Evolutionary conservation across 306 rosid genomes (phyloP), one percentile per base, ranked within the genome.

Genomic region (Quercus engelmannii): DNA sequence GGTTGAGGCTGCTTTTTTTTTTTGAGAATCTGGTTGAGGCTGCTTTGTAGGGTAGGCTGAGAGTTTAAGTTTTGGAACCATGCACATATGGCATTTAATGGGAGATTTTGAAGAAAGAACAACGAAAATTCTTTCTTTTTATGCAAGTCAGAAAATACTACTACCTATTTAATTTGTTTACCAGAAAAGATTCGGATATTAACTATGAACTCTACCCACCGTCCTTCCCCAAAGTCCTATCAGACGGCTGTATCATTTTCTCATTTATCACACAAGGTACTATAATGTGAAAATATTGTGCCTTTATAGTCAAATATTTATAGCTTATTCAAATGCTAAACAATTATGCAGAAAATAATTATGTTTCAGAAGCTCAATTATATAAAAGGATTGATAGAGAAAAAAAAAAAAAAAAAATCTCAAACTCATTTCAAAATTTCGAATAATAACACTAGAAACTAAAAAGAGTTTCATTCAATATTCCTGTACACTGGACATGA

Each of bases 181-280:
- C 86, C 85, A 75, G 79, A 84, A 81, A 78, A 59, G 74, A 88
- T 79, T 38, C 55, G 79, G 38, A 70, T 14, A 28, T 78, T 83
- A 5, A 82, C 58, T 82, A 35, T 76, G 81, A 5, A 79, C 58
- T 82, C 83, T 69, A 77, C 79, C 75, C 13, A 65, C 41, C 78
- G 20, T 41, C 56, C 21, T 62, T 14, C 19, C 55, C 69, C 46
- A 3, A 3, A 54, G 74, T 72, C 73, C 33, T 68, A 52, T 30
- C 43, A 74, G 80, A 74, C 81, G 80, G 82, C 85, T 61, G 80
- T 57, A 21, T n/a, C 23, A 9, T 2, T 2, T 23, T 57, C 46
- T 41, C 46, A 23, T 57, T 12, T 49, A 41, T 41, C 12, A 41
- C 62, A 57, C 26, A 57, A 57, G 4, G 28, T 57, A 57, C 28